Percentiles rank a stretch among this genome's conserved stretches.
These are phyloP conservation scores for Aspergillus pseudoviridinutans DNA, from an alignment of 2,329 filamentous ascomycete genomes.

Conservation along the genomic window DNA sequence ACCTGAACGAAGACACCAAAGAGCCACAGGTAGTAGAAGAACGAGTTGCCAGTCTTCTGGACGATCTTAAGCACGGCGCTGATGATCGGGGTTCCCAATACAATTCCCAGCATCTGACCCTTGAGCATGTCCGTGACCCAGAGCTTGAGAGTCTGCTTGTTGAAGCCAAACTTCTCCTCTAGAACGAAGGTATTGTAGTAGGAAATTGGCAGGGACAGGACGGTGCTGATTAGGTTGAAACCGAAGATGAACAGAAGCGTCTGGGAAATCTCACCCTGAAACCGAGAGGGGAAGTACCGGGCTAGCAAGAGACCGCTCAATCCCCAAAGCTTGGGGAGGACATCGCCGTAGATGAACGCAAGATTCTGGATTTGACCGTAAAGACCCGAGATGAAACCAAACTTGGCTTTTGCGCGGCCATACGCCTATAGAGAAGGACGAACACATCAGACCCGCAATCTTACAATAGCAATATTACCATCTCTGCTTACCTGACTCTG, in stretches of 20 bases:
- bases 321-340: constrained; percentile 86
- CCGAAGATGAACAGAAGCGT: constrained; percentile 87
- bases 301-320: constrained; percentile 72
- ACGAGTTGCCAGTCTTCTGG: constrained; percentile 85
- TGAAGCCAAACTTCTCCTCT: constrained; percentile 97
- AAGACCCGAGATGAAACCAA: constrained; percentile 73
- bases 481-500: constrained; percentile 67
- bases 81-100: constrained; percentile 80
- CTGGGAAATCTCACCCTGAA: constrained; percentile 89
- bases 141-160: constrained; percentile 88
- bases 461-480: not conserved
- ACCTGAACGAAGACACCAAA: constrained; percentile 87
- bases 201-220: constrained; percentile 72
- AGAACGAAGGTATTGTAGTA: constrained; percentile 95
- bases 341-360: constrained; percentile 82
- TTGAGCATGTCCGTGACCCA: constrained; percentile 92
- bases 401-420: constrained; percentile 91
- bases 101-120: constrained; percentile 74
- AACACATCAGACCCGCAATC: not conserved
- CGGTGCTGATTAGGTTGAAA: constrained; percentile 77
- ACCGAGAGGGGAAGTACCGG: constrained; percentile 69
- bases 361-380: constrained; percentile 86
- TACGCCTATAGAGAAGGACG: constrained; percentile 59
- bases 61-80: constrained; percentile 91
- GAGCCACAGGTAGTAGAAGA: constrained; percentile 98